phyloP scores from a whole-genome alignment of 495 filamentous ascomycete species.

The Aspergillus ellipticus region DNA sequence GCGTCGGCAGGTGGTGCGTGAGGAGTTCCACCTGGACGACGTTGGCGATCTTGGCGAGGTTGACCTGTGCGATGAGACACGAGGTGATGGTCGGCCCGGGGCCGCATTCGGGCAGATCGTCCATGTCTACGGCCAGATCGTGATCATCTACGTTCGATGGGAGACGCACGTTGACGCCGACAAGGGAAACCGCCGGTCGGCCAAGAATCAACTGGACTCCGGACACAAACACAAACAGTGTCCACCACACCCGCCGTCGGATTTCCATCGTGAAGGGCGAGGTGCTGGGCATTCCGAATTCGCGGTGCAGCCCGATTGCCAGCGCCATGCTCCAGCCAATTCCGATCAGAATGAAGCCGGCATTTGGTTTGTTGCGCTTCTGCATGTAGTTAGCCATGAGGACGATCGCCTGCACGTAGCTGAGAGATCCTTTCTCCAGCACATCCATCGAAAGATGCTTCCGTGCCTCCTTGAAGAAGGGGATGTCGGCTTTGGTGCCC shows the following conservation, averaged over 20 bases:
- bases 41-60: constrained; percentile 24
- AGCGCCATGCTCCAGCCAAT: constrained; percentile 24
- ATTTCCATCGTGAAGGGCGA: constrained; percentile 30
- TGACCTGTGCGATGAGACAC: constrained; percentile 21
- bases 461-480: constrained; percentile 17
- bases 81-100: constrained; percentile 19
- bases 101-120: constrained; percentile 13
- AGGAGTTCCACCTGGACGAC: constrained; percentile 22
- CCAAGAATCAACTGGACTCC: constrained; percentile 18
- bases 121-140: constrained; percentile 22
- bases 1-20: constrained; percentile 18
- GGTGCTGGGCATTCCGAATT: constrained; percentile 23
- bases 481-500: constrained; percentile 14
- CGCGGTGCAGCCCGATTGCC: constrained; percentile 19
- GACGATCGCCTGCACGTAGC: constrained; percentile 19
- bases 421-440: constrained; percentile 19
- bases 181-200: constrained; percentile 18
- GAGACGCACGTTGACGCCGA: constrained; percentile 19
- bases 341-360: constrained; percentile 19
- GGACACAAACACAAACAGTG: constrained; percentile 24
- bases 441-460: constrained; percentile 20
- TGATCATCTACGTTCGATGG: constrained; percentile 21
- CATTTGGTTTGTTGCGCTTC: constrained; percentile 23
- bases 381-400: constrained; percentile 21
- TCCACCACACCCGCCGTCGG: constrained; percentile 37